Conservation (phyloP, 108 stramenopile species). For the Cylindrotheca closterium region DNA sequence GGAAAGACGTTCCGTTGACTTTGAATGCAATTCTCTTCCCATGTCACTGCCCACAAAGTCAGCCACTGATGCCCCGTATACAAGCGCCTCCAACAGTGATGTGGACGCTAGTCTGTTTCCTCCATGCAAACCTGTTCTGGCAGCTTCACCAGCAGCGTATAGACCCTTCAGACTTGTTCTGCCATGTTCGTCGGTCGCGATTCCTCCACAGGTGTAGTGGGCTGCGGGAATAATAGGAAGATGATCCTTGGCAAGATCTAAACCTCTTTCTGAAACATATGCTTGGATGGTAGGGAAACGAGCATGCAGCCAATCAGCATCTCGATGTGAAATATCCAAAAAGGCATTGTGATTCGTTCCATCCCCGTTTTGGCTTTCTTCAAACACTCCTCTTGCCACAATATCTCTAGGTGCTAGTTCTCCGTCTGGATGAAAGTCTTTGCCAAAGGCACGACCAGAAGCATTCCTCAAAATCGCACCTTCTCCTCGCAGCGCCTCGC, state of each 20-base stretch:
- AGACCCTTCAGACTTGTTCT: constrained; percentile 59
- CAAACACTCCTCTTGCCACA: constrained; percentile 89
- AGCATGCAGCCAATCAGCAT: constrained; percentile 67
- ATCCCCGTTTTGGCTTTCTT: constrained; percentile 57
- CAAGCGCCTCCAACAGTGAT: constrained; percentile 92
- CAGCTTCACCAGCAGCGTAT: constrained; percentile 91
- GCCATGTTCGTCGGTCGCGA: constrained; percentile 82
- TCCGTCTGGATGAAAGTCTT: constrained; percentile 84
- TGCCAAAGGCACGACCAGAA: constrained; percentile 74
- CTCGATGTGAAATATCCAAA: constrained; percentile 89
- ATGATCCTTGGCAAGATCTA: constrained; percentile 80
- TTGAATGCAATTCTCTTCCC: constrained; percentile 12
- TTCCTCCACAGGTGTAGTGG: constrained; percentile 94
- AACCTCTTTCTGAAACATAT: constrained; percentile 45
- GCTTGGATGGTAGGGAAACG: constrained; percentile 88
- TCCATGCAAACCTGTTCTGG: constrained; percentile 93
- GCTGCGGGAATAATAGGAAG: constrained; percentile 91
- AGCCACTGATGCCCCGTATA: constrained; percentile 89
- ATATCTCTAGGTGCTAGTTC: constrained; percentile 95
- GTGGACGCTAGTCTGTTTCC: constrained; percentile 93
- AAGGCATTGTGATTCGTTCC: constrained; percentile 54
- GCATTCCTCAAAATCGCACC: constrained; percentile 86
- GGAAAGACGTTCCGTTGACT: constrained; percentile 7
- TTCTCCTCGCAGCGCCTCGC: constrained; percentile 92
- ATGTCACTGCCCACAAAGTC: constrained; percentile 60